phyloP scores from a whole-genome alignment of 2,329 filamentous ascomycete genomes.

The Septoria linicola region DNA sequence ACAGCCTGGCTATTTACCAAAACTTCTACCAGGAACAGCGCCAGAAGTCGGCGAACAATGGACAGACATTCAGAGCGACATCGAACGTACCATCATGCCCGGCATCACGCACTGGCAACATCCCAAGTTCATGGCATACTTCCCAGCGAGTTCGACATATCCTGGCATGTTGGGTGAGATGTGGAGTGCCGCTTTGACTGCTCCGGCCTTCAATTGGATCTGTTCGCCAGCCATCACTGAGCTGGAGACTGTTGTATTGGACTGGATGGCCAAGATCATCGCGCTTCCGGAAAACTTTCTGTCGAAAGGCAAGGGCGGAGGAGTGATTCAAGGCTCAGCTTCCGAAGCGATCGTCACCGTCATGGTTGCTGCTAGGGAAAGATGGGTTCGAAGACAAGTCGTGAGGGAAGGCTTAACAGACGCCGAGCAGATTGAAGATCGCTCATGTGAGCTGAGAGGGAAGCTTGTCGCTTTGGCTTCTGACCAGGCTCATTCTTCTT shows the following conservation, averaged over 20 bases:
- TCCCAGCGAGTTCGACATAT: constrained; percentile 77
- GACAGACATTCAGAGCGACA: constrained; percentile 76
- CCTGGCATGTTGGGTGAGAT: constrained; percentile 88
- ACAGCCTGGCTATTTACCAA: constrained; percentile 79
- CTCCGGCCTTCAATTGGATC: constrained; percentile 95
- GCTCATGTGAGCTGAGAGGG: constrained; percentile 63
- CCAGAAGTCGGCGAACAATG: constrained; percentile 71
- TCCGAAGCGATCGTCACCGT: constrained; percentile 83
- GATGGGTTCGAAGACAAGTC: constrained; percentile 65
- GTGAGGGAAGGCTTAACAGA: constrained; percentile 47
- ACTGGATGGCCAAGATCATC: constrained; percentile 81
- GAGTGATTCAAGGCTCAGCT: constrained; percentile 91
- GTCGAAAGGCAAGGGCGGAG: constrained; percentile 74
- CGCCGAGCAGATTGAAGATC: constrained; percentile 65
- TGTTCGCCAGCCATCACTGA: constrained; percentile 91
- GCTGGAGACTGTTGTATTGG: constrained; percentile 86
- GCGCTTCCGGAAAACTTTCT: constrained; percentile 71
- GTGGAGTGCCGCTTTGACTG: constrained; percentile 84
- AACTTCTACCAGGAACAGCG: constrained; percentile 67
- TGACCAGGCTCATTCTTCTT: constrained; percentile 76
- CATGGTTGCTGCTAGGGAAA: constrained; percentile 83
- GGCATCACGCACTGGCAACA: constrained; percentile 94
- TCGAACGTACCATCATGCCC: constrained; percentile 82
- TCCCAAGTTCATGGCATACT: constrained; percentile 95
- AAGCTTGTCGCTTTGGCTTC: constrained; percentile 78